Base-by-base conservation (phyloP, 1,139 yeast species). In the Taiozyma onychis region DNA sequence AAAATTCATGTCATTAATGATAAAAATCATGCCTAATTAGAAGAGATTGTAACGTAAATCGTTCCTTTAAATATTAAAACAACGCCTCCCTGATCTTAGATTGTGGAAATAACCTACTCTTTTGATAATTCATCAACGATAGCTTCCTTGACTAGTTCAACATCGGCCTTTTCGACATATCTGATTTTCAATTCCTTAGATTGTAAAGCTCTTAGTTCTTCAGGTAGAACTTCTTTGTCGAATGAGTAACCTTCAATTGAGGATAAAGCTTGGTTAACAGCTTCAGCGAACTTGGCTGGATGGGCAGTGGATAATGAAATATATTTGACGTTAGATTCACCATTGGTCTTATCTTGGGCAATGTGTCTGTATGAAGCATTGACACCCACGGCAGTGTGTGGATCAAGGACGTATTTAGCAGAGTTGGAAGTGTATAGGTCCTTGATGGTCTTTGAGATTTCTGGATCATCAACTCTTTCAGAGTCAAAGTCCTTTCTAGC, bases 241-340 rank as follows among this genome's bases (percentile, higher is more conserved):
- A 93, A 93, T 6, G 90, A 81, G 71, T 91, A 95, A 26, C 82
- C 89, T 26, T 77, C 79, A 55, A 81, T 75, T 2, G 77, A 76
- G 47, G 71, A 67, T 59, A 93, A 78, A 2, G 98, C 90, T 61
- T 79, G 74, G 67, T 90, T 86, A 21, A 93, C 99, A 48, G 96
- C 99, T 56, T 90, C 97, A 28, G 97, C 88, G 66, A 93, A 93
- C 71, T 93, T 93, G 54, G 99, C 99, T 43, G 99, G 99, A 66
- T 93, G 99, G 8, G 99, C 99, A 44, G 99, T 93, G 3, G 98
- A 87, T 54, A 93, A 80, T 6, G 97, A 88, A 47, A 93, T 77
- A 67, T 88, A 88, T 49, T 72, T 67, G 44, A 75, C 66, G 30
- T 72, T 65, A 21, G 68, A 59, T n/a, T 60, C 69, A 41, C 74